These are phyloP conservation scores for Entomortierella beljakovae DNA, from an alignment of 192 early-diverging fungal species.

Conservation along the genomic window DNA sequence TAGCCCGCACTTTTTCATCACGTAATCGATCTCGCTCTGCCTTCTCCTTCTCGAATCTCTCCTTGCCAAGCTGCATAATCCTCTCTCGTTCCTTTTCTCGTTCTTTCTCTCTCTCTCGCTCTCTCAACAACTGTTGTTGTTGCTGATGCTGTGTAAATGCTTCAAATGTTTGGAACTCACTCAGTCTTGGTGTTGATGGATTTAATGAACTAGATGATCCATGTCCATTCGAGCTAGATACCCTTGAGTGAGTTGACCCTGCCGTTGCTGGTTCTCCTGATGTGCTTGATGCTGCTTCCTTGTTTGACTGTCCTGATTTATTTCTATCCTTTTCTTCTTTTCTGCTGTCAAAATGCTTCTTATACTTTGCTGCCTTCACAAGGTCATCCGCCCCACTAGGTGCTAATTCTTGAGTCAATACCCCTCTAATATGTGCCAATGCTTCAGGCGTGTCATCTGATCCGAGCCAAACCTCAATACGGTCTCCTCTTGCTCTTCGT, in stretches of 20 bases:
- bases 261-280: neutral
- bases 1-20: constrained; percentile 45
- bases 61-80: constrained; percentile 51
- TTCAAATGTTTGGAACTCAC: constrained; percentile 26
- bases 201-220: too few species aligned
- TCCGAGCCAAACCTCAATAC: constrained; percentile 64
- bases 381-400: constrained; percentile 45
- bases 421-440: constrained; percentile 49
- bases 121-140: constrained; percentile 21
- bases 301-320: constrained; percentile 7
- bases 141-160: constrained; percentile 35
- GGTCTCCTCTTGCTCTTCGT: constrained; percentile 57
- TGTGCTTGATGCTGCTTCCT: constrained; percentile 7
- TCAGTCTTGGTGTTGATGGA: constrained; percentile 9
- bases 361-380: constrained; percentile 43
- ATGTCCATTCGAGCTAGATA: neutral
- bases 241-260: neutral
- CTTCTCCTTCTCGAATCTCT: constrained; percentile 43
- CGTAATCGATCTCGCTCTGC: constrained; percentile 45
- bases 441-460: constrained; percentile 40
- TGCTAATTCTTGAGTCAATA: constrained; percentile 34
- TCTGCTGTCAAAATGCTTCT: constrained; percentile 51
- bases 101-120: constrained; percentile 20
- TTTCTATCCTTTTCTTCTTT: constrained; percentile 37
- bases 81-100: constrained; percentile 42